Percentiles rank a stretch among this genome's conserved stretches.
These are phyloP conservation scores for Termitomyces heimii DNA, from an alignment of 768 basidiomycete genomes.

Conservation along the genomic window DNA sequence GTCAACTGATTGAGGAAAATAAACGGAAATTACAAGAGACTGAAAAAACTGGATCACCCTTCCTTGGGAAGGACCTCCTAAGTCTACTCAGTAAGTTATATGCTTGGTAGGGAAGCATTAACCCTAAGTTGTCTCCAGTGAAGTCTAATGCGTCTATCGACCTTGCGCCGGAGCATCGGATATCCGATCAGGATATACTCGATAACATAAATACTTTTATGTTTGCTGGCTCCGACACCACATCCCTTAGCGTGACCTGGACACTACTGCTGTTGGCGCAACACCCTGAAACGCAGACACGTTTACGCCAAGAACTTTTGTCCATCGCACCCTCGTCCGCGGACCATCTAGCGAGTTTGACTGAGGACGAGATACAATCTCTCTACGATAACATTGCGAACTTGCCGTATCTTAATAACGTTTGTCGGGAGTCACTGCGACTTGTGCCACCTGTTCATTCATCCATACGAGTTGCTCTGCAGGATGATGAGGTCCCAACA, in stretches of 20 bases:
- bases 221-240: conserved; percentile 88
- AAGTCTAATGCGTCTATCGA: conserved; percentile 77
- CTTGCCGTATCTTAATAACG: conserved; percentile 71
- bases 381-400: conserved; percentile 49
- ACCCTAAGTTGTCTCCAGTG: conserved; percentile 37
- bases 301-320: conserved; percentile 64
- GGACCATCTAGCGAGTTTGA: conserved; percentile 36
- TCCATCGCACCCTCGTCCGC: conserved; percentile 33
- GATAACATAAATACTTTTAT: conserved; percentile 86
- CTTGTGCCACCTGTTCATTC: conserved; percentile 78
- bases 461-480: conserved; percentile 70
- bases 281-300: conserved; percentile 59
- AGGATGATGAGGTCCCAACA: conserved; percentile 74
- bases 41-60: conserved; percentile 41
- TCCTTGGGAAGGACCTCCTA: conserved; percentile 69
- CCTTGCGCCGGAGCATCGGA: conserved; percentile 58
- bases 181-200: conserved; percentile 85
- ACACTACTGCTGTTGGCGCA: conserved; percentile 69
- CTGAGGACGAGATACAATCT: conserved; percentile 61
- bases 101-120: neutral
- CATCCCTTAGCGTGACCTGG: conserved; percentile 82
- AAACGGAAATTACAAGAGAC: conserved; percentile 65
- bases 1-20: conserved; percentile 72
- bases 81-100: conserved; percentile 61
- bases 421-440: conserved; percentile 71